Conservation (phyloP, 1,284 basidiomycete genomes). For the Wolfiporia cocos region DNA sequence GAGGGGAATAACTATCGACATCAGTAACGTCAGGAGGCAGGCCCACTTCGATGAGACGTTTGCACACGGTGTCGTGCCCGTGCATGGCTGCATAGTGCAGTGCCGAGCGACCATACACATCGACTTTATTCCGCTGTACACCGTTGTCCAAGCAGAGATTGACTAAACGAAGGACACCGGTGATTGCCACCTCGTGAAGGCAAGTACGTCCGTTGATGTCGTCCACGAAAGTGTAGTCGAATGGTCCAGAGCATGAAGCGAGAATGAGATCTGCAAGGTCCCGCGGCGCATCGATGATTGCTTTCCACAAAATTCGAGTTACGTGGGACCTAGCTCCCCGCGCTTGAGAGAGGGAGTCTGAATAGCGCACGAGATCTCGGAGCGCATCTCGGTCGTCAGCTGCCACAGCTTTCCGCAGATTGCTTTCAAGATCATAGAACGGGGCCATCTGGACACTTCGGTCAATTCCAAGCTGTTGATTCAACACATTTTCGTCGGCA, state of each 20-base stretch:
- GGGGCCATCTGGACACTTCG: conserved; percentile 57
- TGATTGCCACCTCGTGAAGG: conserved; percentile 91
- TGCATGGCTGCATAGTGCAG: conserved; percentile 97
- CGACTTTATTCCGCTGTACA: conserved; percentile 63
- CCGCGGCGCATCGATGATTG: conserved; percentile 74
- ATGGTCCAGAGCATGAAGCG: conserved; percentile 55
- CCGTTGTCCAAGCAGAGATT: conserved; percentile 75
- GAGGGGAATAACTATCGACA: conserved; percentile 90
- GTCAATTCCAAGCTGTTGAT: conserved; percentile 67
- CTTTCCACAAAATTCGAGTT: conserved; percentile 88
- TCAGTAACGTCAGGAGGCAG: conserved; percentile 73
- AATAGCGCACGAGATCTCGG: conserved; percentile 66
- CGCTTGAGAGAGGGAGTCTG: conserved; percentile 58
- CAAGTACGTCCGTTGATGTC: conserved; percentile 96
- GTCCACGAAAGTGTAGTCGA: conserved; percentile 91
- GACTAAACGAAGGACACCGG: conserved; percentile 79
- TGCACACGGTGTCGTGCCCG: conserved; percentile 77
- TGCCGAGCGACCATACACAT: conserved; percentile 90
- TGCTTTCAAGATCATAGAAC: conserved; percentile 84
- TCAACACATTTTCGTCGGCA: conserved; percentile 49
- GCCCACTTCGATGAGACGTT: conserved; percentile 66
- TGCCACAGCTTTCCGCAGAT: conserved; percentile 72
- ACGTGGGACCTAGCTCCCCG: conserved; percentile 58
- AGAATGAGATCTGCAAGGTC: conserved; percentile 74
- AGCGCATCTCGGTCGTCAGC: conserved; percentile 56